Base-by-base conservation (phyloP, 2,329 filamentous ascomycete genomes). In the Verticillium tricorpus region DNA sequence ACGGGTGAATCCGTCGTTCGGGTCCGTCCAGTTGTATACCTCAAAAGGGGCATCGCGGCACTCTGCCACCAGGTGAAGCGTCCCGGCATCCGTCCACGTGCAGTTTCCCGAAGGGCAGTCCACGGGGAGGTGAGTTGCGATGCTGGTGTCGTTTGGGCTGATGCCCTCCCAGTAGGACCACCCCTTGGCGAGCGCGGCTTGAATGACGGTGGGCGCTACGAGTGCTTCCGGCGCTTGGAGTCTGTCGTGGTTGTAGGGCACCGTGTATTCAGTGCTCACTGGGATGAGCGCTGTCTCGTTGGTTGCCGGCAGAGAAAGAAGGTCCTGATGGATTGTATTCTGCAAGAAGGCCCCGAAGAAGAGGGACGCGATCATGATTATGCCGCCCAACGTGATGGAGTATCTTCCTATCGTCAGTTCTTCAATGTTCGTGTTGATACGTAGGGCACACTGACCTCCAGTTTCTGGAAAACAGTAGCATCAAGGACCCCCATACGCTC, bases 331-430 rank as follows among this genome's bases (percentile, higher is more conserved):
- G 2, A 59, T 40, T 11, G 57, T 45, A 15, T 59, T 59, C 19
- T 59, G 57, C 14, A 59, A 37, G 5, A 59, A 59, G 22, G 57
- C 34, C 2, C 57, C 57, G 35, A 59, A 52, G 37, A 59, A 52
- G 14, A 59, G 34, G 3, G 28, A 25, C 11, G 37, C 37, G 11
- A 59, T 31, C 28, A 32, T 59, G 37, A 59, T 34, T 1, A 59
- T 22, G 37, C 57, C 39, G 40, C 57, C 57, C 7, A 57, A 19
- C 2, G 55, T 35, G n/a, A 34, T 34, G 32, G 55, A 34, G 37
- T n/a, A 8, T 40, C 37, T 40, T 7, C 2, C 4, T 15, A 19
- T 40, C 7, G 37, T 40, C 37, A 40, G 37, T 28, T 6, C 28
- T 28, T 28, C 28, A 1, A 5, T 6, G 28, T 28, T 28, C 28